Conservation (phyloP, 306 rosid species). For the Purshia tridentata region DNA sequence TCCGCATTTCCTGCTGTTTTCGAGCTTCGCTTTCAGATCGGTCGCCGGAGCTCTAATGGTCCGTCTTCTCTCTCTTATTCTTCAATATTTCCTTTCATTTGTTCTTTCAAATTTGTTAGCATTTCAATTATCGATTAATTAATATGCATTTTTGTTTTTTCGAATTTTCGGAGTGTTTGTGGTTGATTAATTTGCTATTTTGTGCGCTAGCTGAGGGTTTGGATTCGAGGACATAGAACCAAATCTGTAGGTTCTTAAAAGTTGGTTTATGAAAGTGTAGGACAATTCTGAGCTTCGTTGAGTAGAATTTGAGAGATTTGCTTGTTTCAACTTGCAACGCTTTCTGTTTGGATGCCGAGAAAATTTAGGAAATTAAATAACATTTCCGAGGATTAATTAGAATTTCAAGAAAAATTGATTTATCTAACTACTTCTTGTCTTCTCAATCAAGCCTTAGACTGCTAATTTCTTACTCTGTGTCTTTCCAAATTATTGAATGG, state of each 20-base stretch:
- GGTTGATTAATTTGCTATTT: neutral
- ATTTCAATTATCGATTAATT: neutral
- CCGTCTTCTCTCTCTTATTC: neutral
- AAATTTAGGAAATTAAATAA: neutral
- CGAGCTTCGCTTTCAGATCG: neutral
- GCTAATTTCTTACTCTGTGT: neutral
- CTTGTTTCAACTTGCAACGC: neutral
- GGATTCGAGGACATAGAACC: neutral
- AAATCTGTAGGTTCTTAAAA: neutral
- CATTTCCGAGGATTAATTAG: neutral
- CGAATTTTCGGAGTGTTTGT: neutral
- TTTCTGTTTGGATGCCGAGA: slow-evolving; percentile 1
- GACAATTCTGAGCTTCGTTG: neutral
- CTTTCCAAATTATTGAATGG: neutral
- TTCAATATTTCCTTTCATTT: neutral
- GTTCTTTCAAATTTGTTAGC: neutral
- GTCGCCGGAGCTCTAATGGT: neutral
- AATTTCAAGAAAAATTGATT: neutral
- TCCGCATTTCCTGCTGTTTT: neutral
- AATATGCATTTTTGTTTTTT: neutral
- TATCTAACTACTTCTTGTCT: neutral
- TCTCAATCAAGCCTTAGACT: neutral
- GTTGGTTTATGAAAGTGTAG: neutral
- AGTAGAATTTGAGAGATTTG: neutral
- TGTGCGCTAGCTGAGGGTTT: neutral